Evolutionary conservation across 306 rosid species (phyloP), one percentile per base, ranked within the genome.

Genomic region (Quercus dentata): DNA sequence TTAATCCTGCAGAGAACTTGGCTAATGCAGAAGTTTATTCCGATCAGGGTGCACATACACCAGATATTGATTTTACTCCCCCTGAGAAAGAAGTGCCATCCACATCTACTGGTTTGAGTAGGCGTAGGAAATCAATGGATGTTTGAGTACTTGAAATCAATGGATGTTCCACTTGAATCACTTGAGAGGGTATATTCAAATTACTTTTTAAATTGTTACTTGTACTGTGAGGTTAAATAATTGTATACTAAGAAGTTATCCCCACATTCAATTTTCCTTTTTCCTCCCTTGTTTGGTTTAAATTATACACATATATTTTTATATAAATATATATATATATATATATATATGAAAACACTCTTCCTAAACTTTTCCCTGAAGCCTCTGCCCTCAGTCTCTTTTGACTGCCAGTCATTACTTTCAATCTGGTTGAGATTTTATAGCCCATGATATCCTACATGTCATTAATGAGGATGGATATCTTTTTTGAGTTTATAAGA

Each of bases 141-240:
- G 31, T 33, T 38, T n/a, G n/a, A n/a, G n/a, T n/a, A n/a, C n/a
- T n/a, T 82, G 82, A 89, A 86, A 70, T 84, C 80, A 64, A 35
- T 67, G n/a, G 86, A 87, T 75, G 85, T 92, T 76, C 94, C 94
- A 41, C 85, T 73, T 73, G 93, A 91, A 83, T 87, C 83, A 63
- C 84, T 91, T 71, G 89, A 86, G 88, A 89, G 90, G 94, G 98
- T 94, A 92, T 14, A 35, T 25, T 30, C 49, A 74, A 55, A 38
- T 19, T 72, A 7, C 59, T 61, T 59, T 10, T 70, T 51, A 69
- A 79, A 5, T 19, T 64, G 56, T 64, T 63, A 6, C 20, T 73
- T 63, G 44, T 51, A 55, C 17, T 57, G 17, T 3, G 20, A 54
- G 49, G 17, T 21, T 73, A 18, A 65, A 17, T 33, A 4, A 52